phyloP scores from a whole-genome alignment of 2,329 filamentous ascomycete genomes.

The Phialophora expanda region DNA sequence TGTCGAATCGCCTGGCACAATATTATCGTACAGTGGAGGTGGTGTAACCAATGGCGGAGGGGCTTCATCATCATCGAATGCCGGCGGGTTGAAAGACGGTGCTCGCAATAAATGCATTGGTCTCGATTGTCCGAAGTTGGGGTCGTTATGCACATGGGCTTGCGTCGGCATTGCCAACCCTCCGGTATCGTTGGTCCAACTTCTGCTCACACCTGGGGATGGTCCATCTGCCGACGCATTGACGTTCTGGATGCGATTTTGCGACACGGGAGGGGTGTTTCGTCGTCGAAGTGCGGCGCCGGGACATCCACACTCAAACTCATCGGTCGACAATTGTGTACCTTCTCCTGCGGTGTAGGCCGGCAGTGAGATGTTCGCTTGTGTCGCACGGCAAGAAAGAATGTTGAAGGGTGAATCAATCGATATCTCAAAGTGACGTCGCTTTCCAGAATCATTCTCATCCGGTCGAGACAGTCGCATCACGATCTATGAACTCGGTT shows the following conservation, averaged over 20 bases:
- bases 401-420: constrained; percentile 96
- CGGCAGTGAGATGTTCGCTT: constrained; percentile 83
- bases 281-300: constrained; percentile 60
- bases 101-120: constrained; percentile 84
- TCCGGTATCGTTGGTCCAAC: constrained; percentile 49
- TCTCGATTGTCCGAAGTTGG: constrained; percentile 58
- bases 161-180: constrained; percentile 53
- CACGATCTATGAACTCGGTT: constrained; percentile 67
- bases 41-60: constrained; percentile 77
- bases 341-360: constrained; percentile 70
- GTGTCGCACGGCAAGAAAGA: constrained; percentile 89
- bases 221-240: constrained; percentile 39
- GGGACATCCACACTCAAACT: constrained; percentile 69
- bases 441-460: constrained; percentile 74
- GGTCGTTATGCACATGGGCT: constrained; percentile 57
- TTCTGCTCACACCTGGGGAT: constrained; percentile 39
- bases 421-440: constrained; percentile 91
- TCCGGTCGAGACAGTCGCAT: constrained; percentile 89
- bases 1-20: constrained; percentile 71
- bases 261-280: constrained; percentile 39
- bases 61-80: constrained; percentile 80
- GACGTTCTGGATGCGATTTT: constrained; percentile 36
- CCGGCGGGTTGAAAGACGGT: constrained; percentile 85
- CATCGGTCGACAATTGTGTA: constrained; percentile 59
- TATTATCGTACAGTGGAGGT: constrained; percentile 81